Conservation (phyloP, 257 asterid genomes). For the Datura wrightii region DNA sequence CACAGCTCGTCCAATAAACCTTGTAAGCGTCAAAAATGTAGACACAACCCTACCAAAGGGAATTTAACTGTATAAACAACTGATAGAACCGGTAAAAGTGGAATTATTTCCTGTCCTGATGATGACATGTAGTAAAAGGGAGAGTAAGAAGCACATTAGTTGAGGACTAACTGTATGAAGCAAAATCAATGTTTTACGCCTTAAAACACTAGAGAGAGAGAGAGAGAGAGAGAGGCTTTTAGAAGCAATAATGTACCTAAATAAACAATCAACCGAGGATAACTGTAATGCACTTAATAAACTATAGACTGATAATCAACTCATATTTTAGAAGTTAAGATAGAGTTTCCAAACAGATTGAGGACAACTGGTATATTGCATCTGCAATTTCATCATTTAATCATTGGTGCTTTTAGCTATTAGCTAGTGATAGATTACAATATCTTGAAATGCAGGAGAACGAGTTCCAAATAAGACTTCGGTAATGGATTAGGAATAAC, state of each 20-base stretch:
- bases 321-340: neutral
- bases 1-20: conserved; percentile 87
- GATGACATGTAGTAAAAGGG: neutral
- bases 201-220: neutral
- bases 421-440: neutral
- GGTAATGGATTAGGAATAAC: conserved; percentile 15
- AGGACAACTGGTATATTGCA: neutral
- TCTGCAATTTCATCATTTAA: neutral
- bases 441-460: neutral
- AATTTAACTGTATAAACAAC: conserved; percentile 25
- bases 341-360: neutral
- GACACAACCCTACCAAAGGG: conserved; percentile 73
- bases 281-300: neutral
- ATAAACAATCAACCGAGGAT: neutral
- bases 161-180: neutral
- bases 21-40: conserved; percentile 88
- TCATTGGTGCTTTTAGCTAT: neutral
- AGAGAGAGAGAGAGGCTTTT: neutral
- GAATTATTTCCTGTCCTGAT: neutral
- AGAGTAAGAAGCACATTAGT: conserved; percentile 18
- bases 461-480: neutral
- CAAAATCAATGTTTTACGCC: conserved; percentile 19
- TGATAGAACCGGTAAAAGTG: conserved; percentile 15
- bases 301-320: neutral
- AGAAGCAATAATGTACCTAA: conserved; percentile 1